Evolutionary conservation across 106 monocot species (phyloP), one percentile per base, ranked within the genome.

Genomic region (Dendrobium officinale): DNA sequence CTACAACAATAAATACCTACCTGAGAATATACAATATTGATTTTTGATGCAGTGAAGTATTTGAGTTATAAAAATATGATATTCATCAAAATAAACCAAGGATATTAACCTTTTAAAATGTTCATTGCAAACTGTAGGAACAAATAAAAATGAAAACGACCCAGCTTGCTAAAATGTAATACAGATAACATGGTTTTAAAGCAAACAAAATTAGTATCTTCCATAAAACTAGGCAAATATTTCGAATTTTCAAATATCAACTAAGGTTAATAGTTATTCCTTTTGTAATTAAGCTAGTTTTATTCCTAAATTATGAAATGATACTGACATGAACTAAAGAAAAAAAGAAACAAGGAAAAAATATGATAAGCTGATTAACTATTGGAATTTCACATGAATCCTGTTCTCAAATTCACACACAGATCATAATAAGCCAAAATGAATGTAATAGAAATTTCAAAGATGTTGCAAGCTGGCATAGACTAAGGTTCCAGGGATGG

Each of bases 1-100:
- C 98, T 98, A 82, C 78, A 89, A 24, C 8, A 76, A 18, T 55
- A 45, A 82, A 4, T 41, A 10, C 19, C 2, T 42, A 42, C 13
- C 40, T 42, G 18, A 73, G 74, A 75, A 5, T 8, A 75, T 42
- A 2, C 74, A 75, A 31, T 4, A 19, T 42, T 20, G 43, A 19
- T 75, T 40, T 40, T 72, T 51, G 51, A 51, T 51, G 51, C 48
- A 48, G 20, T 29, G 16, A 72, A 27, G 17, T 40, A 40, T 72
- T 72, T 40, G 26, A 67, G 17, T 13, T 51, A 70, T 72, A 27
- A 37, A 51, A 72, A 72, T 15, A 40, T 4, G 29, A 40, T 72
- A 72, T 72, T 72, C 40, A 72, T 72, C 72, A 72, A 37, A 72
- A 37, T 33, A 72, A 72, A 72, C 29, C 9, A 15, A 40, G 10